phyloP scores from a whole-genome alignment of 257 asterid species.

The Solanum gandarillasii region DNA sequence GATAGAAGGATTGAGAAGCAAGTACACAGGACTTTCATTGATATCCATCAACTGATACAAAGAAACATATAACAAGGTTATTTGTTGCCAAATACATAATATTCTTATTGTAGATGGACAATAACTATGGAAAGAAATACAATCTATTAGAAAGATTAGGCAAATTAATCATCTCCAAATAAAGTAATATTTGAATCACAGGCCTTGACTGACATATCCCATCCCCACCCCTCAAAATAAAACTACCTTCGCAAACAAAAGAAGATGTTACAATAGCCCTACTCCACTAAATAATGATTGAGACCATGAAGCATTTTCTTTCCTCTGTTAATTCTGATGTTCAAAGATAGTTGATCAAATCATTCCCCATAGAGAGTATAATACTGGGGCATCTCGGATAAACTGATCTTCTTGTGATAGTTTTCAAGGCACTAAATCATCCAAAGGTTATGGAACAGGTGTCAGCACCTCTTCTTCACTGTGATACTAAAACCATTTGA shows the following conservation, averaged over 20 bases:
- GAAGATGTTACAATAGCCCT: background rate
- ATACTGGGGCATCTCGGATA: background rate
- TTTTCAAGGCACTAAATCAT: background rate
- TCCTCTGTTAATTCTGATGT: background rate
- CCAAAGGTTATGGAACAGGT: background rate
- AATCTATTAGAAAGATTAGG: background rate
- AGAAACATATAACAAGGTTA: background rate
- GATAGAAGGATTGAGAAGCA: constrained; percentile 83
- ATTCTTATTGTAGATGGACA: background rate
- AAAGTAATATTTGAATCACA: background rate
- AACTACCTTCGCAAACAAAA: background rate
- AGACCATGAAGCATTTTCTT: background rate
- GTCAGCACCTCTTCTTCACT: background rate
- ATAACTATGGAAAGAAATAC: background rate
- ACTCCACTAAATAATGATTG: background rate
- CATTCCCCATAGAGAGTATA: background rate
- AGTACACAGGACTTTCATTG: constrained; percentile 87
- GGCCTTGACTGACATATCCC: background rate
- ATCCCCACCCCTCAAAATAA: background rate
- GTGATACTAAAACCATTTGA: background rate
- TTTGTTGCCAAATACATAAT: background rate
- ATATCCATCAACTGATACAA: constrained; percentile 77
- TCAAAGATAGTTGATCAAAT: background rate
- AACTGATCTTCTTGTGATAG: background rate
- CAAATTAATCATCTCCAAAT: background rate